Evolutionary conservation across 2,329 filamentous ascomycete species (phyloP).

Genomic region (Xylaria sp.): DNA sequence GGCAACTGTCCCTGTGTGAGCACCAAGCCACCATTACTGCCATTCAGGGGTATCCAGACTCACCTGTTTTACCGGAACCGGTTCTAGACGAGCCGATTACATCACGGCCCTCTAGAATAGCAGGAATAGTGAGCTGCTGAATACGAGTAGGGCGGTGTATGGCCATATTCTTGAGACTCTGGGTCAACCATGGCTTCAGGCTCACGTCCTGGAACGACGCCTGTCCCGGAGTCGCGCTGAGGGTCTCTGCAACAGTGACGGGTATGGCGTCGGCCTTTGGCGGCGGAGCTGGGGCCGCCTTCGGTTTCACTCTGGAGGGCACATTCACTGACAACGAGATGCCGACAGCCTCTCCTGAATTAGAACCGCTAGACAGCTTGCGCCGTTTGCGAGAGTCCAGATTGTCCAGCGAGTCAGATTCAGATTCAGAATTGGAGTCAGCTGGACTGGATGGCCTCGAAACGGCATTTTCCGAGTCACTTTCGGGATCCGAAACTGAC

Average conservation of each 20-base stretch:
- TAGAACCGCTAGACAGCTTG: constrained; percentile 27
- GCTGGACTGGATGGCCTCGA: constrained; percentile 22
- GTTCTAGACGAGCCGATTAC: constrained; percentile 79
- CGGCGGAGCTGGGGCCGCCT: constrained; percentile 12
- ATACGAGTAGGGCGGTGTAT: constrained; percentile 88
- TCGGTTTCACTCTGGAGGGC: constrained; percentile 49
- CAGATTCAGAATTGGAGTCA: constrained; percentile 22
- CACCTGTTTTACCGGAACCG: constrained; percentile 83
- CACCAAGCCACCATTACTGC: background rate
- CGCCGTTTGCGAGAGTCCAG: constrained; percentile 35
- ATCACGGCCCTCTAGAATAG: constrained; percentile 83
- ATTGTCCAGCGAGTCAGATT: constrained; percentile 41
- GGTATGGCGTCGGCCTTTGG: constrained; percentile 16
- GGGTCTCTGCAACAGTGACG: constrained; percentile 43
- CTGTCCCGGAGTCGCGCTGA: constrained; percentile 46
- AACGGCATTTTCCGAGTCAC: constrained; percentile 24
- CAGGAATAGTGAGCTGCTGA: constrained; percentile 86
- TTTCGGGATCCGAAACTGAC: constrained; percentile 15
- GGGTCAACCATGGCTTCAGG: constrained; percentile 81
- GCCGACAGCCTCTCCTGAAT: constrained; percentile 31
- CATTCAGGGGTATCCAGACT: constrained; percentile 1
- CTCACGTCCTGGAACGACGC: constrained; percentile 65
- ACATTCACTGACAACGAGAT: constrained; percentile 43
- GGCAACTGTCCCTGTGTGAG: constrained; percentile 49
- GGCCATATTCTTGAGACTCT: constrained; percentile 68